Evolutionary conservation across 805 yeast species (phyloP), one percentile per base, ranked within the genome.

Genomic region (Maudiozyma turicensis): DNA sequence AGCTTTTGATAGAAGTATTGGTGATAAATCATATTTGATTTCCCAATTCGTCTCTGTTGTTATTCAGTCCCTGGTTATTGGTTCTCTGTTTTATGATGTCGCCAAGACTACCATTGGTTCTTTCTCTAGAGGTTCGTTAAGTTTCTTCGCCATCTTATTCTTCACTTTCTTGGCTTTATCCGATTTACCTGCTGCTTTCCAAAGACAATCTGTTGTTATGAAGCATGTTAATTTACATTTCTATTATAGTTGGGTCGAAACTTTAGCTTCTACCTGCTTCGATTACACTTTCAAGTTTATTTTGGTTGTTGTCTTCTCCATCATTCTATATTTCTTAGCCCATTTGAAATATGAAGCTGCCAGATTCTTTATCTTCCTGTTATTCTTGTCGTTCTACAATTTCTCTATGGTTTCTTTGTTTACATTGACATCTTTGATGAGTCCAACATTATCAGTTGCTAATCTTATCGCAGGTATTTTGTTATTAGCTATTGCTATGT

Each of bases 191-290:
- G 64, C 67, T 33, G 58, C 74, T 57, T 69, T 77, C 58, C 72
- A 66, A 42, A 69, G 75, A 40, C 72, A 80, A 48, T 69, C 76
- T 40, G 74, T 84, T 53, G 76, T 82, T 35, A 75, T 71, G 55
- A 83, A 84, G 59, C 91, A 84, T 58, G 75, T 78, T 54, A 72
- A 75, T 50, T 81, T 80, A 56, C 78, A 82, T 8, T 75, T 82
- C 55, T 84, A 84, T 61, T 73, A 78, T 41, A 84, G 86, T 8
- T 74, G 86, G 37, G 77, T 82, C 8, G 88, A 84, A 61, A 84
- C 85, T 1, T 54, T 84, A 6, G 81, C 86, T 0, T 67, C 79
- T 6, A 70, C 80, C 44, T 52, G 80, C 8, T 74, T 81, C 8
- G 84, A 80, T 49, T 63, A 82, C 53, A 85, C 86, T 1, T 69